Conservation (phyloP, 345 rosid genomes). For the Excoecaria agallocha region DNA sequence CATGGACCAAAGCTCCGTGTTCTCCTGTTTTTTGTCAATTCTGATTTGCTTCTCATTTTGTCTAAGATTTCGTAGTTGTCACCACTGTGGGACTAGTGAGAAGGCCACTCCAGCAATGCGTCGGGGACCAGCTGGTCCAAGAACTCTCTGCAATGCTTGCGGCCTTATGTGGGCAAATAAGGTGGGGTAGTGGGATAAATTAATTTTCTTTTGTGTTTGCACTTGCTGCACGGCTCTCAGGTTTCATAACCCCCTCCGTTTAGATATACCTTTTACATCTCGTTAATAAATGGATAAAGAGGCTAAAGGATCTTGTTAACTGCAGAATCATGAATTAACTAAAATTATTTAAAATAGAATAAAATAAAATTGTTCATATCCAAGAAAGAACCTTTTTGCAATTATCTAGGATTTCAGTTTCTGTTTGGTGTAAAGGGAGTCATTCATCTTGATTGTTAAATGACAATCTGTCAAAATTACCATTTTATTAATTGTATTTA, state of each 20-base stretch:
- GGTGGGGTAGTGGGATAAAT: conserved; percentile 11
- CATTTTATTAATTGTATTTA: neutral
- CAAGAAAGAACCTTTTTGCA: neutral
- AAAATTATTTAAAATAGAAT: neutral
- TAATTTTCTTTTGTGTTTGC: neutral
- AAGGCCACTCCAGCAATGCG: conserved; percentile 49
- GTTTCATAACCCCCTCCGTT: neutral
- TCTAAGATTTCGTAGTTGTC: conserved; percentile 26
- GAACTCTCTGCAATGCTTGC: conserved; percentile 47
- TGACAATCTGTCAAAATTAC: neutral
- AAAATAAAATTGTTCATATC: neutral
- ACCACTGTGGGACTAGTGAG: conserved; percentile 38
- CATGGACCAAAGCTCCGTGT: neutral
- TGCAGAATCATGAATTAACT: neutral
- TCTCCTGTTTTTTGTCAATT: neutral
- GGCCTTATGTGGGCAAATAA: conserved; percentile 53
- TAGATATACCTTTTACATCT: neutral
- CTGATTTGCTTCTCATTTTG: neutral
- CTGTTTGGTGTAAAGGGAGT: neutral
- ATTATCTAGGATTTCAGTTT: neutral
- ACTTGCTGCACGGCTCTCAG: neutral
- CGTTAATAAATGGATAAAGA: neutral
- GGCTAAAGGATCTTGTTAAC: neutral
- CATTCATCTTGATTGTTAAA: neutral
- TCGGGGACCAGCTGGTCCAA: conserved; percentile 47